Conservation (phyloP, 2,329 filamentous ascomycete species). For the Mariannaea sp. region DNA sequence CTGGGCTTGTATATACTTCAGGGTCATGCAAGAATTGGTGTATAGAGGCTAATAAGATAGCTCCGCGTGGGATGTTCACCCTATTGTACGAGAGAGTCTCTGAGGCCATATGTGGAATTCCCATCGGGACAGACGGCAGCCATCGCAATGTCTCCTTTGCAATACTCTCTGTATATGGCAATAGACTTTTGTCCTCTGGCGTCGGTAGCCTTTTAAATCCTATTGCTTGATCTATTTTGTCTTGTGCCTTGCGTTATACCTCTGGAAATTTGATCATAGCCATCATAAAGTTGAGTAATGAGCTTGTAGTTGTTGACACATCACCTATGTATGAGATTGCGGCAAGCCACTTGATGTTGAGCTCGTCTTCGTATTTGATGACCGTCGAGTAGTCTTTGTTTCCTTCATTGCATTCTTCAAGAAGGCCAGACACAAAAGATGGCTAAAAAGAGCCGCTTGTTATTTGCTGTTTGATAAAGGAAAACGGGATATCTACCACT, state of each 20-base stretch:
- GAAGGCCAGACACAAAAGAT: slow-evolving; percentile 38
- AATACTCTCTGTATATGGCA: slow-evolving; percentile 41
- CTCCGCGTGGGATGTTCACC: slow-evolving; percentile 38
- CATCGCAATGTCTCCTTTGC: slow-evolving; percentile 41
- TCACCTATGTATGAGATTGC: slow-evolving; percentile 39
- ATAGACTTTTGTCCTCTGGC: slow-evolving; percentile 33
- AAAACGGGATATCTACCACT: slow-evolving; percentile 40
- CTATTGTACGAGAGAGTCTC: slow-evolving; percentile 36
- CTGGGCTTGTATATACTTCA: slow-evolving; percentile 60
- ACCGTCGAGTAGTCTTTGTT: slow-evolving; percentile 3
- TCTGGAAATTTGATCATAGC: slow-evolving; percentile 33
- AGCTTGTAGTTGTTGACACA: slow-evolving; percentile 39
- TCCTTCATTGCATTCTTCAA: slow-evolving; percentile 24
- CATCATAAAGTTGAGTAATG: slow-evolving; percentile 34
- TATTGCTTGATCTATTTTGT: slow-evolving; percentile 38
- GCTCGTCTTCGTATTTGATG: slow-evolving; percentile 28
- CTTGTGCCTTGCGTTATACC: slow-evolving; percentile 33
- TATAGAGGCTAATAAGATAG: slow-evolving; percentile 30
- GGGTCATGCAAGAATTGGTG: slow-evolving; percentile 60
- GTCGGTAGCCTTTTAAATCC: slow-evolving; percentile 39
- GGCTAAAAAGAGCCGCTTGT: slow-evolving; percentile 13
- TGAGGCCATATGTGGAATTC: slow-evolving; percentile 46
- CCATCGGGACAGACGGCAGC: slow-evolving; percentile 42
- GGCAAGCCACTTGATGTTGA: slow-evolving; percentile 33
- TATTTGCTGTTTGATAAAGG: slow-evolving; percentile 39